These are phyloP conservation scores for Knoxdaviesia proteae DNA, from an alignment of 2,329 filamentous ascomycete genomes.

Conservation along the genomic window DNA sequence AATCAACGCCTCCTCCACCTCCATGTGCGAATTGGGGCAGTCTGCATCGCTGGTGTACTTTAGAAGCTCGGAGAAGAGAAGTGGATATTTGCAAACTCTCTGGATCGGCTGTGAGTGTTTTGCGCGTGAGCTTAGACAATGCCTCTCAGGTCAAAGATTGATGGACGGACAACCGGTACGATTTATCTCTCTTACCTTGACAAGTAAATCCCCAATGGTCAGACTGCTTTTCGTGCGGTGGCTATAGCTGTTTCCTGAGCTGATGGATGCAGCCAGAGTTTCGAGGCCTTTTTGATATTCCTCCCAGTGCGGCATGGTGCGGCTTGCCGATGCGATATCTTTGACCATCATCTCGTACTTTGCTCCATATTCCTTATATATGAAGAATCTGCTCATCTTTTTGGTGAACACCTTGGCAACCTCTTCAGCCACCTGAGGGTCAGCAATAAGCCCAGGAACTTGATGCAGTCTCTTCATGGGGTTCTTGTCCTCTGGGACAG, in stretches of 20 bases:
- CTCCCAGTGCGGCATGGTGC: slow-evolving; percentile 52
- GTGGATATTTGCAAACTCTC: slow-evolving; percentile 72
- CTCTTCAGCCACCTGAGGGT: slow-evolving; percentile 37
- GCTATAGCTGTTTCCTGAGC: slow-evolving; percentile 43
- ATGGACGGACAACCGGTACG: background rate
- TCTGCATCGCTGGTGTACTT: slow-evolving; percentile 69
- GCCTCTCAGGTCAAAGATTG: background rate
- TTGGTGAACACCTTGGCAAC: slow-evolving; percentile 39
- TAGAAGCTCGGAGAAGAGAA: slow-evolving; percentile 67
- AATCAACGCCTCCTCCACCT: slow-evolving; percentile 53
- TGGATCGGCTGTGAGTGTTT: slow-evolving; percentile 53
- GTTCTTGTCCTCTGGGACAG: slow-evolving; percentile 19
- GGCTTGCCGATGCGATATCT: slow-evolving; percentile 49
- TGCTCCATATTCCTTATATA: slow-evolving; percentile 80
- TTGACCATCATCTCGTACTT: slow-evolving; percentile 74
- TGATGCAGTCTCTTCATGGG: slow-evolving; percentile 21
- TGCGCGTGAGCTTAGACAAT: background rate
- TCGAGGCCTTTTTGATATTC: slow-evolving; percentile 74
- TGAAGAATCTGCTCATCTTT: slow-evolving; percentile 60
- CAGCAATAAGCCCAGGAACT: slow-evolving; percentile 30
- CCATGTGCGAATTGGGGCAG: slow-evolving; percentile 63
- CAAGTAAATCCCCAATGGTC: slow-evolving; percentile 67
- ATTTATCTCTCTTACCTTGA: slow-evolving; percentile 43
- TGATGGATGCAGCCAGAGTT: slow-evolving; percentile 53
- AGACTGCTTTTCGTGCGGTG: slow-evolving; percentile 50